Evolutionary conservation across 139 green algal genomes (phyloP).

Genomic region (Volvox africanus): DNA sequence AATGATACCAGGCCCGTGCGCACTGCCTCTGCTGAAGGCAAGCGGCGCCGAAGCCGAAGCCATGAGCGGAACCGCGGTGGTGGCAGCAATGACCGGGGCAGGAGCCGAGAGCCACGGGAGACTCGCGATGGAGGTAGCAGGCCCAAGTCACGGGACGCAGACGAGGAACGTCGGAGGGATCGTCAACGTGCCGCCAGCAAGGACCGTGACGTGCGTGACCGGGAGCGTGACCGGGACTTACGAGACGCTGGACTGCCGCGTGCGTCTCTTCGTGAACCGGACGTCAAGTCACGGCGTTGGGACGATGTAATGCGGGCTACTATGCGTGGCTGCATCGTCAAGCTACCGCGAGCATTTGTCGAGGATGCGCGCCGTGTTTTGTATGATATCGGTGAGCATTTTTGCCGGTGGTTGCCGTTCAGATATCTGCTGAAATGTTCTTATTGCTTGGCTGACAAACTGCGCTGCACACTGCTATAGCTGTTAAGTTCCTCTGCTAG

Average conservation of each 20-base stretch:
- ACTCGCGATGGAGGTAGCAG: neutral
- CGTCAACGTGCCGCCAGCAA: conserved; percentile 2
- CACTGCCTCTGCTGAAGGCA: neutral
- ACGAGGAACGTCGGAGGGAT: conserved; percentile 12
- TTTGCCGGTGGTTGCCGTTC: too few species aligned
- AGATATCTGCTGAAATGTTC: too few species aligned
- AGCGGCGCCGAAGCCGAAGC: conserved; percentile 14
- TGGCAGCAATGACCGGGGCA: conserved; percentile 8
- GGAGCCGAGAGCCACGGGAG: conserved; percentile 1
- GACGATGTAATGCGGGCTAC: conserved; percentile 12
- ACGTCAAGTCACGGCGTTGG: conserved; percentile 20
- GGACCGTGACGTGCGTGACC: neutral
- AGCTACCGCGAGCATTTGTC: conserved; percentile 27
- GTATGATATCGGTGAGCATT: conserved; percentile 21
- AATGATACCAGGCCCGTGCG: neutral
- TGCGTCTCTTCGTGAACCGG: conserved; percentile 7
- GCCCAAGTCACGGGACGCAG: neutral
- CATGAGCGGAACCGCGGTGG: neutral
- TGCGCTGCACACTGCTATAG: too few species aligned
- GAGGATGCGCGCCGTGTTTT: conserved; percentile 30
- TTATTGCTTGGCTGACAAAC: too few species aligned
- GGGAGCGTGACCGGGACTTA: conserved; percentile 3
- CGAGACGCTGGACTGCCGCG: neutral
- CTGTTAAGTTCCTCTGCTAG: too few species aligned
- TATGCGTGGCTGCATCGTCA: neutral